Percentiles rank a stretch among this genome's conserved stretches.
These are phyloP conservation scores for Aeminium ludgeri DNA, from an alignment of 495 filamentous ascomycete genomes.

Conservation along the genomic window DNA sequence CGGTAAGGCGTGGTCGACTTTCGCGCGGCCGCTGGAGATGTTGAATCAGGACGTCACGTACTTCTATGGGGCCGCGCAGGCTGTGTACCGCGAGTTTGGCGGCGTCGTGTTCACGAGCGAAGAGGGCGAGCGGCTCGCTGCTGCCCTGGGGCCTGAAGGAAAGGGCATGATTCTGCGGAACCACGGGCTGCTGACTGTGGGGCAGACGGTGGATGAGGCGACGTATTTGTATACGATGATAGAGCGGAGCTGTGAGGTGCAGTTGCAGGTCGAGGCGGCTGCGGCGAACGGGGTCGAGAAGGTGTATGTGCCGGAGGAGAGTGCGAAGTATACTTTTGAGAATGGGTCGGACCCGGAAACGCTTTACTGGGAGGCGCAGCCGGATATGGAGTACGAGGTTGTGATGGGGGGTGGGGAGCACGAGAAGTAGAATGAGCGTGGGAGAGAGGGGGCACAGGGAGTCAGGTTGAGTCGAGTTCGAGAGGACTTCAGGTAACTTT, in stretches of 20 bases:
- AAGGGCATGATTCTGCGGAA: slow-evolving; percentile 27
- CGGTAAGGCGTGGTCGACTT: slow-evolving; percentile 26
- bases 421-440: no score
- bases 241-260: slow-evolving; percentile 27
- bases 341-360: slow-evolving; percentile 23
- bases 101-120: slow-evolving; percentile 24
- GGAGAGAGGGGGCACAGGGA: no score
- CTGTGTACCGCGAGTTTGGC: slow-evolving; percentile 26
- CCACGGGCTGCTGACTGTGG: slow-evolving; percentile 27
- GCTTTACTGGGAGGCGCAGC: slow-evolving; percentile 27
- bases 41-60: slow-evolving; percentile 28
- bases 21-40: slow-evolving; percentile 27
- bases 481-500: no score
- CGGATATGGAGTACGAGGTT: slow-evolving; percentile 26
- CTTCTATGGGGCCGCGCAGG: slow-evolving; percentile 27
- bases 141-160: slow-evolving; percentile 24
- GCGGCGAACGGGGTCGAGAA: slow-evolving; percentile 25
- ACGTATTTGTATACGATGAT: slow-evolving; percentile 26
- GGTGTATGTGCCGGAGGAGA: slow-evolving; percentile 22
- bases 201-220: slow-evolving; percentile 28
- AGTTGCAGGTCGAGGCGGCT: slow-evolving; percentile 26
- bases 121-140: slow-evolving; percentile 25
- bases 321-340: slow-evolving; percentile 25
- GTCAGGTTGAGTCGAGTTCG: no score
- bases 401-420: slow-evolving; percentile 16